Evolutionary conservation across 345 rosid genomes (phyloP), one percentile per base, ranked within the genome.

Genomic region (Gossypium thurberi): DNA sequence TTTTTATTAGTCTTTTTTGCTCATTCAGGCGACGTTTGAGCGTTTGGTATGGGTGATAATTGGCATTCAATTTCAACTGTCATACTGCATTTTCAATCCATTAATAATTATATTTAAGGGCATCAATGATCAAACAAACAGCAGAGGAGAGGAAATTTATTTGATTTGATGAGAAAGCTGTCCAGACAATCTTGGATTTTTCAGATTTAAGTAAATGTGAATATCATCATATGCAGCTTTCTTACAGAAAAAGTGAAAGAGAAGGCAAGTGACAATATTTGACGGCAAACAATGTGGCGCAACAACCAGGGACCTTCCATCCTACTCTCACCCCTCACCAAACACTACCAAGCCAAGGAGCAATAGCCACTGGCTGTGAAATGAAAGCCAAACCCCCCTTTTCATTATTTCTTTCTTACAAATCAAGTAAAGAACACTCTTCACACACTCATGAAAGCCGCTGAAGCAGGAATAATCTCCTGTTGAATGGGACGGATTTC

Each of bases 401-500:
- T 55, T 55, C 25, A n/a, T 9, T 51, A 51, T 51, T 17, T 15
- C 28, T 23, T 23, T 6, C 10, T 43, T 65, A 23, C 37, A 46
- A 21, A 20, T 46, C 3, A 65, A 65, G 62, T 57, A 57, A 57
- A 57, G 17, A 57, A 12, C 17, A 53, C 70, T 74, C 64, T 42
- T 51, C 40, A 28, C 40, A 28, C 43, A 12, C 51, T 40, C 76
- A 18, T 64, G 23, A 72, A 44, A 59, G 23, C 56, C 28, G 3
- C 18, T 15, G 10, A 23, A 48, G 18, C 13, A 26, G 44, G 15
- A 23, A 62, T n/a, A 47, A 47, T 40, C 11, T 46, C 52, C 37
- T 12, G 25, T 21, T 63, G 3, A 63, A 84, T 46, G 85, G 48
- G 12, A 44, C 81, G 85, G 82, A 79, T 80, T 80, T 81, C 55